phyloP scores from a whole-genome alignment of 2,329 filamentous ascomycete species.

The Hypoxylon sp. region DNA sequence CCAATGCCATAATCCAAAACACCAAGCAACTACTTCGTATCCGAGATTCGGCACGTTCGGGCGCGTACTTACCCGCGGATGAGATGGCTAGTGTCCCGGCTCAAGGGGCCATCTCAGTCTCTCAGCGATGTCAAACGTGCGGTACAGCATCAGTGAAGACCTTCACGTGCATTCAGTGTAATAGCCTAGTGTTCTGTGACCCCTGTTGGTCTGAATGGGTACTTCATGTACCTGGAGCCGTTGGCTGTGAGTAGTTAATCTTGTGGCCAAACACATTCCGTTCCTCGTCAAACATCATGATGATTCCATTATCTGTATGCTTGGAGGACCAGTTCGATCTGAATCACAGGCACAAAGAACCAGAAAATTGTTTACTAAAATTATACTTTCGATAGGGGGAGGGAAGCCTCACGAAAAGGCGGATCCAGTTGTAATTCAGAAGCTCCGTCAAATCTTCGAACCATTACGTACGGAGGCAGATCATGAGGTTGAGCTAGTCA shows the following conservation, averaged over 20 bases:
- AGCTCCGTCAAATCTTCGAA: constrained; percentile 52
- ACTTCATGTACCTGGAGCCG: constrained; percentile 46
- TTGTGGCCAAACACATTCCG: neutral
- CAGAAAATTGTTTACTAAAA: constrained; percentile 1
- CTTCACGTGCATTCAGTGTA: constrained; percentile 52
- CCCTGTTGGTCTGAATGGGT: constrained; percentile 52
- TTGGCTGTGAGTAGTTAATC: constrained; percentile 40
- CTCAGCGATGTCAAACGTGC: constrained; percentile 50
- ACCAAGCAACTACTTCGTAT: neutral
- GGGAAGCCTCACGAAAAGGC: constrained; percentile 53
- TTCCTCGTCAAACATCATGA: neutral
- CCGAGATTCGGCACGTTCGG: neutral
- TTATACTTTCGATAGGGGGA: constrained; percentile 39
- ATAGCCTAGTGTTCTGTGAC: constrained; percentile 53
- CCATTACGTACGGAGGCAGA: constrained; percentile 50
- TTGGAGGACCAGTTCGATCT: neutral
- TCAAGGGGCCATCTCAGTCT: constrained; percentile 6
- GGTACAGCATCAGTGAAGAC: constrained; percentile 43
- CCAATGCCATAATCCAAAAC: neutral
- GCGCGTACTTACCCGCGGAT: neutral
- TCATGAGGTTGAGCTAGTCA: constrained; percentile 49
- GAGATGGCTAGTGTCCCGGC: constrained; percentile 7
- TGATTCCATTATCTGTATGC: neutral
- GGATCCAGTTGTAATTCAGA: constrained; percentile 48
- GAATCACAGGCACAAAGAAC: neutral